Conservation (phyloP, 441 rosid genomes). For the Pelargonium australe region DNA sequence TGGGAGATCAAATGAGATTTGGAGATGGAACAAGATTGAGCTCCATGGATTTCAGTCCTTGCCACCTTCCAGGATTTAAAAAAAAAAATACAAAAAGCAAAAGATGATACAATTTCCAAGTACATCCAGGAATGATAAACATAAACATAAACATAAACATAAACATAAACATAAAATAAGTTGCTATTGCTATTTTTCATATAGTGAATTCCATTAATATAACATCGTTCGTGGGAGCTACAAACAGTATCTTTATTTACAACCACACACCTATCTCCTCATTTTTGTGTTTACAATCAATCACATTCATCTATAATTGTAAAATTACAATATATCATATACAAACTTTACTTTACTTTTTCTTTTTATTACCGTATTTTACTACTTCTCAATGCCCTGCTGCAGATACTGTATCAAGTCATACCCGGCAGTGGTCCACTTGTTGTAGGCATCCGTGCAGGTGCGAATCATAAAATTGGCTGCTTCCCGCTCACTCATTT, state of each 20-base stretch:
- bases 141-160: too few species aligned
- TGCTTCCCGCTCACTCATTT: slow-evolving; percentile 96
- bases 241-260: neutral
- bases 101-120: too few species aligned
- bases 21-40: too few species aligned
- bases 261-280: slow-evolving; percentile 18
- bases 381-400: slow-evolving; percentile 90
- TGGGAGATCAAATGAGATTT: too few species aligned
- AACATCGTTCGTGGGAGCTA: neutral
- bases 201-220: neutral
- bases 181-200: too few species aligned
- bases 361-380: too few species aligned
- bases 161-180: too few species aligned
- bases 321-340: slow-evolving; percentile 29
- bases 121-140: too few species aligned
- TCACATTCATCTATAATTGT: slow-evolving; percentile 10
- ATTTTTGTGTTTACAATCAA: neutral
- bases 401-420: slow-evolving; percentile 94
- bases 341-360: slow-evolving; percentile 18
- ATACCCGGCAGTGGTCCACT: slow-evolving; percentile 95
- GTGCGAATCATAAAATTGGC: slow-evolving; percentile 84
- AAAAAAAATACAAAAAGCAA: too few species aligned
- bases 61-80: too few species aligned
- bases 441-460: slow-evolving; percentile 91
- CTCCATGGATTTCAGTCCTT: too few species aligned